These are phyloP conservation scores for Galeopsis tetrahit DNA, from an alignment of 257 asterid genomes.

Conservation along the genomic window DNA sequence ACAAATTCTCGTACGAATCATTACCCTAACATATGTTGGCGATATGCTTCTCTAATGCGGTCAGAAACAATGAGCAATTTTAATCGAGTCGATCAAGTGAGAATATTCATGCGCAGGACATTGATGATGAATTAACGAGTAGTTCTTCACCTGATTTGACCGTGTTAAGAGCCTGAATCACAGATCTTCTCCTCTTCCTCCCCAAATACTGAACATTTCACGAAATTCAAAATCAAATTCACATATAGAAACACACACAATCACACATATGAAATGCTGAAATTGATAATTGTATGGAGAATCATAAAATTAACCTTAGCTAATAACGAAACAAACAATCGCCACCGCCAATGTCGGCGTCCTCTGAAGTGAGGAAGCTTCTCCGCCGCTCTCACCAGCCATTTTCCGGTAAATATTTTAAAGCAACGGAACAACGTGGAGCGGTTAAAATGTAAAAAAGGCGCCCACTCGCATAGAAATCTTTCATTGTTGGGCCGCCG, in stretches of 20 bases:
- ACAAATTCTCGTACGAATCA: not conserved
- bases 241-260: not conserved
- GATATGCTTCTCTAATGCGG: slow-evolving; percentile 57
- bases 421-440: not conserved
- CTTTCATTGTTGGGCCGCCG: slow-evolving; percentile 23
- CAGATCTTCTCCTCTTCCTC: slow-evolving; percentile 55
- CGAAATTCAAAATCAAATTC: not conserved
- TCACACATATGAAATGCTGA: not conserved
- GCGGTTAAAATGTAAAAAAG: not conserved
- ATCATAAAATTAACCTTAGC: slow-evolving; percentile 47
- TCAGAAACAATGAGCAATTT: slow-evolving; percentile 51
- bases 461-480: not conserved
- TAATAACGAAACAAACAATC: slow-evolving; percentile 55
- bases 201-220: slow-evolving; percentile 50
- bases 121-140: not conserved
- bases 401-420: slow-evolving; percentile 23
- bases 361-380: slow-evolving; percentile 39
- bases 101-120: not conserved
- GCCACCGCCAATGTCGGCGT: slow-evolving; percentile 88
- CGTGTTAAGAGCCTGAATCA: slow-evolving; percentile 62
- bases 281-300: not conserved
- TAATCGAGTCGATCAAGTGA: too few species aligned
- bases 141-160: slow-evolving; percentile 56
- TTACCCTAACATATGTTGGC: slow-evolving; percentile 56
- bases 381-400: slow-evolving; percentile 40